Conservation (phyloP, 2,329 filamentous ascomycete genomes). For the Pseudocercospora pini-densiflorae region DNA sequence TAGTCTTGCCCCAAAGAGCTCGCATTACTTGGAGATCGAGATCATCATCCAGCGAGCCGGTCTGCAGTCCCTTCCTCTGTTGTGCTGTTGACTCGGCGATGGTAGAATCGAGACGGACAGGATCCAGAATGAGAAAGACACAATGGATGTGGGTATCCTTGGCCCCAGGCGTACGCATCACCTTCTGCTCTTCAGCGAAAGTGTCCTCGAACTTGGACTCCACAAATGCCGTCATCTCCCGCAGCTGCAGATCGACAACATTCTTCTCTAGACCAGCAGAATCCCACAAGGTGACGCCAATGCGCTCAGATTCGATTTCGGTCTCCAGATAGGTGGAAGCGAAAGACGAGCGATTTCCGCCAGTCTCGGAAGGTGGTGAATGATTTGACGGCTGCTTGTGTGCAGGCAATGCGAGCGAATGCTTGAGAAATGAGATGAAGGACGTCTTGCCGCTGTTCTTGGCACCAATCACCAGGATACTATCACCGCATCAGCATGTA, state of each 20-base stretch:
- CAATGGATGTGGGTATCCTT: slow-evolving; percentile 98
- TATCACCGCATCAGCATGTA: slow-evolving; percentile 44
- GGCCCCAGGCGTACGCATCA: slow-evolving; percentile 86
- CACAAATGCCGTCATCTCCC: slow-evolving; percentile 88
- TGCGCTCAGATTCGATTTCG: slow-evolving; percentile 87
- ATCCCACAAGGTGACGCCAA: slow-evolving; percentile 95
- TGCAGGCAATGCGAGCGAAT: slow-evolving; percentile 78
- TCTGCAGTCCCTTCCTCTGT: slow-evolving; percentile 22
- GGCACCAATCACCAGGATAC: slow-evolving; percentile 87
- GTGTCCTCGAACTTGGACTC: slow-evolving; percentile 99
- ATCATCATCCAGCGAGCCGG: slow-evolving; percentile 70
- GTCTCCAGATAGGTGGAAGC: slow-evolving; percentile 90
- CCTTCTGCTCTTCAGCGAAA: slow-evolving; percentile 96
- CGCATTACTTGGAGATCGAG: slow-evolving; percentile 90
- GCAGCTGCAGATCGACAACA: slow-evolving; percentile 89
- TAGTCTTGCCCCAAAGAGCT: slow-evolving; percentile 88
- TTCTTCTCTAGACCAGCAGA: slow-evolving; percentile 94
- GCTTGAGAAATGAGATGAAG: slow-evolving; percentile 93
- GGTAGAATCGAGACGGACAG: slow-evolving; percentile 78
- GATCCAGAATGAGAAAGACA: slow-evolving; percentile 90
- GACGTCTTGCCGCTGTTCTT: slow-evolving; percentile 91
- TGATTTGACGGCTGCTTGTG: slow-evolving; percentile 66
- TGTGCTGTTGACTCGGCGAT: slow-evolving; percentile 26
- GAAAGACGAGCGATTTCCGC: slow-evolving; percentile 59
- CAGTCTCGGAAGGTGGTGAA: slow-evolving; percentile 22